Percentiles rank a stretch among this genome's conserved stretches.
phyloP scores from a whole-genome alignment of 2,329 filamentous ascomycete genomes.

The Hypoxylon sp. region DNA sequence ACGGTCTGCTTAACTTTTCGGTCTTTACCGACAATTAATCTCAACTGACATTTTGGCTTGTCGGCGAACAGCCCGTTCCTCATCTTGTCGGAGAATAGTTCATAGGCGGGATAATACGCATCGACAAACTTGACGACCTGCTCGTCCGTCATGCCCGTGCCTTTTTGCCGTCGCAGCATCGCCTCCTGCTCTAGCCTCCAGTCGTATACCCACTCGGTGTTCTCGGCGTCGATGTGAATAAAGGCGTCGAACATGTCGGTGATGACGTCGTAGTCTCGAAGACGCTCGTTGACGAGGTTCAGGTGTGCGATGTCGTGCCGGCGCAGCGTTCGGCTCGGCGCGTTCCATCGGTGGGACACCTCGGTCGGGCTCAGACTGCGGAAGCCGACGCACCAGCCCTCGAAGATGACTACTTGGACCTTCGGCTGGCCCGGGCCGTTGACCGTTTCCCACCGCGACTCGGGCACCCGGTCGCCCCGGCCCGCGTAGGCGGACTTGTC shows the following conservation, averaged over 20 bases:
- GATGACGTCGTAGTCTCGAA: slow-evolving; percentile 57
- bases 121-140: slow-evolving; percentile 79
- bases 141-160: slow-evolving; percentile 82
- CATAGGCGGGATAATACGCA: slow-evolving; percentile 75
- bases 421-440: slow-evolving; percentile 58
- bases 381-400: slow-evolving; percentile 93
- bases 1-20: slow-evolving; percentile 66
- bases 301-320: slow-evolving; percentile 59
- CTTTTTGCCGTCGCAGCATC: slow-evolving; percentile 69
- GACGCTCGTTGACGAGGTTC: slow-evolving; percentile 57
- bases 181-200: slow-evolving; percentile 87
- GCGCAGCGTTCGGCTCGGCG: slow-evolving; percentile 58
- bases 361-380: slow-evolving; percentile 64
- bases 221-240: slow-evolving; percentile 71
- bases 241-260: slow-evolving; percentile 62
- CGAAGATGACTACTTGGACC: slow-evolving; percentile 77
- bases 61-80: slow-evolving; percentile 63
- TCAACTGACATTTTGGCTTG: slow-evolving; percentile 63
- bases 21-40: slow-evolving; percentile 67
- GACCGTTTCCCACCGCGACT: slow-evolving; percentile 66
- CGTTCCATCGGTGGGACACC: slow-evolving; percentile 60
- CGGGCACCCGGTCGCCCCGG: slow-evolving; percentile 75
- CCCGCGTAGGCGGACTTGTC: slow-evolving; percentile 83
- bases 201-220: slow-evolving; percentile 78
- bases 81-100: slow-evolving; percentile 69